Conservation (phyloP, 208 protist species). For the Tritrichomonas musculus region DNA sequence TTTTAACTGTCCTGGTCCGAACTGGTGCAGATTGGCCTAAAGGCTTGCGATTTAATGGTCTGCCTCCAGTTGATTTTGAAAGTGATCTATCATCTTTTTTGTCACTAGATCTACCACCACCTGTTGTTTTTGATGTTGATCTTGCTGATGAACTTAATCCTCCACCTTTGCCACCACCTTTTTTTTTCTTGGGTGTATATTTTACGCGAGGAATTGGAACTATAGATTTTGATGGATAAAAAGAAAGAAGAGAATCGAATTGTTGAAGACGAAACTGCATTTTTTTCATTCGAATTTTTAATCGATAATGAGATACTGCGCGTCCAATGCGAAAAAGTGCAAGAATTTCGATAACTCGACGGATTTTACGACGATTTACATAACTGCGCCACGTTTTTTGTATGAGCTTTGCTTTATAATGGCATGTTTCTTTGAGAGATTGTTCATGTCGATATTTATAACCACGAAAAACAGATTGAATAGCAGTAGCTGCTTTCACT, state of each 20-base stretch:
- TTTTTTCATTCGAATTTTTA: not conserved
- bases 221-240: constrained; percentile 14
- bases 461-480: not conserved
- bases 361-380: not conserved
- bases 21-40: too few relatives aligned
- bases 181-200: not conserved
- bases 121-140: not conserved
- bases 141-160: not conserved
- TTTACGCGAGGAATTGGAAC: not conserved
- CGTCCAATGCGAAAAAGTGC: not conserved
- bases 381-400: not conserved
- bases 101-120: not conserved
- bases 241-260: constrained; percentile 3
- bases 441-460: not conserved
- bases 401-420: not conserved
- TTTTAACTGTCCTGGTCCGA: too few relatives aligned
- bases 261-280: not conserved
- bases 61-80: not conserved
- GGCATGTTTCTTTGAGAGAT: not conserved
- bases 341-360: not conserved
- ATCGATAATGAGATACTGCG: not conserved
- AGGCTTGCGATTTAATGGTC: too few relatives aligned
- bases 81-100: not conserved
- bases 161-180: not conserved
- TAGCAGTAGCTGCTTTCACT: not conserved